Evolutionary conservation across 495 filamentous ascomycete species (phyloP), one percentile per base, ranked within the genome.

Genomic region (Tirmania nivea): DNA sequence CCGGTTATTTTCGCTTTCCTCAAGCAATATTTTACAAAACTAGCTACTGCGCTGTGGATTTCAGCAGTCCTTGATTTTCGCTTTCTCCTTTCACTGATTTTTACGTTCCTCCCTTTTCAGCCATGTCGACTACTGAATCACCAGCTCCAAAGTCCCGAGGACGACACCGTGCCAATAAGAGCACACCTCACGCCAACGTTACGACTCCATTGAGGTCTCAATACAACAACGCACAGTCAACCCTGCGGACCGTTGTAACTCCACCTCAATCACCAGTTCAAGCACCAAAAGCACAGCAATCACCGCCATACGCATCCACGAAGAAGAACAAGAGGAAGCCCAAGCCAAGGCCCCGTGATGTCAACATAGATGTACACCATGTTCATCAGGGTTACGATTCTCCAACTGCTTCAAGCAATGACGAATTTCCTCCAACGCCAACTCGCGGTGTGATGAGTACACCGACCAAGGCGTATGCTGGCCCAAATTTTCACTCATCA

Each of bases 401-500:
- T 14, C 39, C 48, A 17, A 6, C 48, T 25, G 5, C 48, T 21
- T 20, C n/a, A n/a, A 17, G n/a, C 20, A 50, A 31, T 50, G 16
- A 20, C 48, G 48, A 50, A 31, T 50, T 16, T 6, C 48, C n/a
- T 19, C 12, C 16, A 25, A 17, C n/a, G 48, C 48, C 48, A 19
- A 50, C 21, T 25, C 48, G 48, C n/a, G 55, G 55, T 0, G 55
- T 67, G 35, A 63, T 64, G 17, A 69, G 69, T 12, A 74, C 76
- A 20, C 68, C 75, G 16, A 74, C 71, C 47, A 63, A 75, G 55
- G 74, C 84, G 55, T 99, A 94, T 66, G 90, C 90, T 12, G 90
- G 90, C 14, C 84, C 88, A 14, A 92, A 85, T 0, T 99, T 99
- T 66, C 89, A 95, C 64, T 83, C 85, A 10, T 99, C 90, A 2